phyloP scores from a whole-genome alignment of 306 rosid genomes.

The Benincasa hispida region DNA sequence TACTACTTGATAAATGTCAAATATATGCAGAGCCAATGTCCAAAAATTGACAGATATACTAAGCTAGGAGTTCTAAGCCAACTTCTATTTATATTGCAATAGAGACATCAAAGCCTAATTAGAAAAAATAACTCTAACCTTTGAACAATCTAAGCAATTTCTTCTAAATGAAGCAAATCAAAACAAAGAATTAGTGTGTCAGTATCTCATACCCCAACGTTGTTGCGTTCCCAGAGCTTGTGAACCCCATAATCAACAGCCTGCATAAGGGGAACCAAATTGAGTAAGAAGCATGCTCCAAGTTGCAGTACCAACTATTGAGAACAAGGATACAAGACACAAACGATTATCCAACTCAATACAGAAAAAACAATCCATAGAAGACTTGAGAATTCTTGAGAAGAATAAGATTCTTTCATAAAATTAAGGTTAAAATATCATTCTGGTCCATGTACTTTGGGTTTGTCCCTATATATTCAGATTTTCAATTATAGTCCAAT shows the following conservation, averaged over 20 bases:
- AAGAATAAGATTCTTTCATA: background rate
- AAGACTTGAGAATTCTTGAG: background rate
- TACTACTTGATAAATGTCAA: background rate
- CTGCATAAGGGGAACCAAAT: conserved; percentile 27
- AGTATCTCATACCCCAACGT: conserved; percentile 59
- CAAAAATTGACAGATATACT: background rate
- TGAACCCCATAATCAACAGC: conserved; percentile 96
- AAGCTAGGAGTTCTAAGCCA: background rate
- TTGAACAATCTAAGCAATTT: background rate
- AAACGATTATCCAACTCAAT: background rate
- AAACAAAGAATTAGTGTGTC: background rate
- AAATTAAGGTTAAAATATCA: too few species aligned
- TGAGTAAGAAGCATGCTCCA: background rate
- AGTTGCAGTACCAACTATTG: background rate
- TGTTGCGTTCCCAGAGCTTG: conserved; percentile 79
- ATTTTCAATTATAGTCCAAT: too few species aligned
- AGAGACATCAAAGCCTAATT: background rate
- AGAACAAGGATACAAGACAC: background rate
- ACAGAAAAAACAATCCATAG: background rate
- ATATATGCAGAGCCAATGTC: background rate
- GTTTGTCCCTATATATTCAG: too few species aligned
- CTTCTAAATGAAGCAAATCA: background rate
- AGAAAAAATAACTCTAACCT: background rate
- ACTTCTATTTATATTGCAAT: background rate
- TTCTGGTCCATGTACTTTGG: too few species aligned